Conservation (phyloP, 345 rosid genomes). For the Combretum micranthum region DNA sequence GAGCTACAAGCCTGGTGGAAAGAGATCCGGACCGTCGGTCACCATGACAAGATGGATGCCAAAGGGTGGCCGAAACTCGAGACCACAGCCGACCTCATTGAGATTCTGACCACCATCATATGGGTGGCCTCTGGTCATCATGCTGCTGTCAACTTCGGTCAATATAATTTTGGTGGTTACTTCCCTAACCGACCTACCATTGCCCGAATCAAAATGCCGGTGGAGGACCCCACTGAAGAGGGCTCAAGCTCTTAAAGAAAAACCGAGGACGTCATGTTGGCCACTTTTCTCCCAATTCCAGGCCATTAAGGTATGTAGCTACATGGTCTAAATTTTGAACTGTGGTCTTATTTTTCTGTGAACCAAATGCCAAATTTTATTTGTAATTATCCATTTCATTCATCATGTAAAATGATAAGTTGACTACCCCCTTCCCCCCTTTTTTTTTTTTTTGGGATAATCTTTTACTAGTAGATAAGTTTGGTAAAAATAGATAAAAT, state of each 20-base stretch:
- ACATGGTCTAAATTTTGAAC: no score
- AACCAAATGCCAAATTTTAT: no score
- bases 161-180: conserved; percentile 26
- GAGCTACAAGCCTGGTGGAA: conserved; percentile 37
- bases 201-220: conserved; percentile 29
- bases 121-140: conserved; percentile 43
- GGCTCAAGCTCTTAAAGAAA: conserved; percentile 22
- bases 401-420: no score
- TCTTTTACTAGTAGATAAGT: no score
- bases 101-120: conserved; percentile 23
- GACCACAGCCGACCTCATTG: conserved; percentile 27
- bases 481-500: no score
- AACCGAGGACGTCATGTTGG: conserved; percentile 32
- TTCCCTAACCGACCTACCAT: conserved; percentile 36
- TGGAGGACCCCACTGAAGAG: conserved; percentile 27
- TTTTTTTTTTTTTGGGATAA: no score
- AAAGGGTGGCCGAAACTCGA: conserved; percentile 44
- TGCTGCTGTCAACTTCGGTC: conserved; percentile 43
- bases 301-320: conserved; percentile 17
- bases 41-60: conserved; percentile 40
- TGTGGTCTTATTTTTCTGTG: no score
- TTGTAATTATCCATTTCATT: no score
- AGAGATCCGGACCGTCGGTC: conserved; percentile 33
- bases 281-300: conserved; percentile 41
- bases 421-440: no score